These are phyloP conservation scores for Parachaetomium inaequale DNA, from an alignment of 495 filamentous ascomycete species.

Conservation along the genomic window DNA sequence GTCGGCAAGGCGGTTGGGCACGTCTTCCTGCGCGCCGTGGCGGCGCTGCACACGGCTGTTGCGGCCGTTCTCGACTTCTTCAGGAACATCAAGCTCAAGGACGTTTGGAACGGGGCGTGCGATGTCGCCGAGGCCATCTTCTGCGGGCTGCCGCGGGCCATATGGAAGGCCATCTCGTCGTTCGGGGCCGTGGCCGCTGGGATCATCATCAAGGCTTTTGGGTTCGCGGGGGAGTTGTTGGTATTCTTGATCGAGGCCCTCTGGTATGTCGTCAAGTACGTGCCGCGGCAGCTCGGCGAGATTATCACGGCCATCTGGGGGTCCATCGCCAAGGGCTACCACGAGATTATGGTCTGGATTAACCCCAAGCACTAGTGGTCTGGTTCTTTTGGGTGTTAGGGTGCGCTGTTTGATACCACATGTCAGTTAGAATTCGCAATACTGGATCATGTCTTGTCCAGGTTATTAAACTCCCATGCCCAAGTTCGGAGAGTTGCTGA, in stretches of 20 bases:
- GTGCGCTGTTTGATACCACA: slow-evolving; percentile 9
- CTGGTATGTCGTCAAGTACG: slow-evolving; percentile 30
- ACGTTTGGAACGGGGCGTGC: slow-evolving; percentile 38
- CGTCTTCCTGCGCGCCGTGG: slow-evolving; percentile 28
- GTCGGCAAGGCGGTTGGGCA: slow-evolving; percentile 28
- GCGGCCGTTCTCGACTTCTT: slow-evolving; percentile 38
- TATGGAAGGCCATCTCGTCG: slow-evolving; percentile 26
- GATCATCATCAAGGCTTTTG: slow-evolving; percentile 32
- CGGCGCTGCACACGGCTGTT: slow-evolving; percentile 37
- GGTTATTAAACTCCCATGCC: no score
- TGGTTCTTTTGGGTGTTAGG: not conserved
- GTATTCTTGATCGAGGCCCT: slow-evolving; percentile 28
- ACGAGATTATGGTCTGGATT: slow-evolving; percentile 42
- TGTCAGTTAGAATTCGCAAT: not conserved
- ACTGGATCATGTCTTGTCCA: no score
- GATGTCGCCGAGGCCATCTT: slow-evolving; percentile 34
- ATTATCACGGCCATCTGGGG: slow-evolving; percentile 31
- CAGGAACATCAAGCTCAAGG: slow-evolving; percentile 35
- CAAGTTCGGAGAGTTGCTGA: no score
- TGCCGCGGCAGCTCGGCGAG: slow-evolving; percentile 36
- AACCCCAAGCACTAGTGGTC: slow-evolving; percentile 36
- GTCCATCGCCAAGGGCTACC: slow-evolving; percentile 34
- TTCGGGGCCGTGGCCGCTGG: slow-evolving; percentile 26
- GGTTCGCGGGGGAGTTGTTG: slow-evolving; percentile 28
- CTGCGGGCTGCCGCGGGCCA: slow-evolving; percentile 30